These are phyloP conservation scores for Termitomyces sp. DNA, from an alignment of 768 basidiomycete species.

Conservation along the genomic window DNA sequence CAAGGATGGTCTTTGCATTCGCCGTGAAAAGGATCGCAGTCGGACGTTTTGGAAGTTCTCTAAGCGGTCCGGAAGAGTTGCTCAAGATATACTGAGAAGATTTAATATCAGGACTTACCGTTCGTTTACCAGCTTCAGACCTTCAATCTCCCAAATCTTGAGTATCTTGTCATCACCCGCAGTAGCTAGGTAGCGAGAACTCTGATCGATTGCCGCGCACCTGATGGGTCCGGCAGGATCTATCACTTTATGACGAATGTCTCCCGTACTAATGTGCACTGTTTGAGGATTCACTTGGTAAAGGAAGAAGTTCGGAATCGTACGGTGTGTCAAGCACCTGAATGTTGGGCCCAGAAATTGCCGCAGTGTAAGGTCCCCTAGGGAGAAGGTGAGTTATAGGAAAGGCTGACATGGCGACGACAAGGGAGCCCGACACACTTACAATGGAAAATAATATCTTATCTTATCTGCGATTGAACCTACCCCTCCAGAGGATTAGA, in stretches of 20 bases:
- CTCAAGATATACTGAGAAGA: not conserved
- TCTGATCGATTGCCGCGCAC: constrained; percentile 47
- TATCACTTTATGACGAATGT: constrained; percentile 39
- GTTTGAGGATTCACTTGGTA: not conserved
- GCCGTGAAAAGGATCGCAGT: constrained; percentile 62
- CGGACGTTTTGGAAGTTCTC: constrained; percentile 81
- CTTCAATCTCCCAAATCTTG: constrained; percentile 65
- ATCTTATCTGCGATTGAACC: constrained; percentile 1
- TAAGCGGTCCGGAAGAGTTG: constrained; percentile 20
- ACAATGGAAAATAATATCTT: constrained; percentile 6
- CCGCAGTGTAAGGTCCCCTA: constrained; percentile 28
- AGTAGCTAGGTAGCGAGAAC: constrained; percentile 48
- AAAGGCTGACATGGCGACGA: constrained; percentile 29
- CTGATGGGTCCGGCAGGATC: constrained; percentile 52
- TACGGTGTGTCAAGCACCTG: constrained; percentile 55
- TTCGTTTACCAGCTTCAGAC: constrained; percentile 50
- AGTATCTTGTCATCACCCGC: constrained; percentile 78
- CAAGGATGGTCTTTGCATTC: constrained; percentile 61
- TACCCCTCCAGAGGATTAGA: too few species aligned
- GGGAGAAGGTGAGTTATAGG: constrained; percentile 48
- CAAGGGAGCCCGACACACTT: too few species aligned
- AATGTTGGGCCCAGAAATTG: constrained; percentile 57
- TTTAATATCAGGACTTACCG: constrained; percentile 34
- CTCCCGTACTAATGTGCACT: constrained; percentile 40
- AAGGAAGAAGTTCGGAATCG: constrained; percentile 15